Conservation (phyloP, 352 stramenopile species). For the Thalassiosira hispida region DNA sequence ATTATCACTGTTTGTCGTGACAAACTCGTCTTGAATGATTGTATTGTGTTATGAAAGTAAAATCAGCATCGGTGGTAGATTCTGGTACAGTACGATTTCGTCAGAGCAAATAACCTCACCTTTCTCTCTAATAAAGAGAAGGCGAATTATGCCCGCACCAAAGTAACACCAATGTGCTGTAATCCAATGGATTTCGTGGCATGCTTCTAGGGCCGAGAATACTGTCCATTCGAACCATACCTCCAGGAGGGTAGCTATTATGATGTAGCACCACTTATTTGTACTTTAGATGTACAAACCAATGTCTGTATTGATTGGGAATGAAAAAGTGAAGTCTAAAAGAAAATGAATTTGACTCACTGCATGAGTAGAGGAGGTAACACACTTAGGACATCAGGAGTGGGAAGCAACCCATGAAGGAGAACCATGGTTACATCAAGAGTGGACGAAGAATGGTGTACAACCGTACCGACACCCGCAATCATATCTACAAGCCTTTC, state of each 20-base stretch:
- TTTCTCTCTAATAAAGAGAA: not conserved
- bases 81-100: too few species aligned
- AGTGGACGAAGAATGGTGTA: conserved; percentile 20
- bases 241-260: not conserved
- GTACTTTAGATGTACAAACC: conserved; percentile 34
- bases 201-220: conserved; percentile 5
- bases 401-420: not conserved
- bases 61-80: too few species aligned
- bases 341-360: not conserved
- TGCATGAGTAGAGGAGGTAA: conserved; percentile 27
- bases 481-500: conserved; percentile 9
- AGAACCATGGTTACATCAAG: conserved; percentile 10
- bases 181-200: conserved; percentile 10
- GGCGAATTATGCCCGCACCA: not conserved
- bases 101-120: not conserved
- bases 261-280: not conserved
- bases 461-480: conserved; percentile 9
- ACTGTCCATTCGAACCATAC: conserved; percentile 18
- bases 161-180: conserved; percentile 26
- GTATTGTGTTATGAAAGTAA: not conserved
- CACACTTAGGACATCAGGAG: not conserved
- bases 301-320: conserved; percentile 8
- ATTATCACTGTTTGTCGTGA: too few species aligned
- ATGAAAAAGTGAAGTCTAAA: not conserved
- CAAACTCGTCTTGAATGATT: not conserved